These are phyloP conservation scores for Arthrobotrys entomopaga DNA, from an alignment of 2,329 filamentous ascomycete genomes.

Conservation along the genomic window DNA sequence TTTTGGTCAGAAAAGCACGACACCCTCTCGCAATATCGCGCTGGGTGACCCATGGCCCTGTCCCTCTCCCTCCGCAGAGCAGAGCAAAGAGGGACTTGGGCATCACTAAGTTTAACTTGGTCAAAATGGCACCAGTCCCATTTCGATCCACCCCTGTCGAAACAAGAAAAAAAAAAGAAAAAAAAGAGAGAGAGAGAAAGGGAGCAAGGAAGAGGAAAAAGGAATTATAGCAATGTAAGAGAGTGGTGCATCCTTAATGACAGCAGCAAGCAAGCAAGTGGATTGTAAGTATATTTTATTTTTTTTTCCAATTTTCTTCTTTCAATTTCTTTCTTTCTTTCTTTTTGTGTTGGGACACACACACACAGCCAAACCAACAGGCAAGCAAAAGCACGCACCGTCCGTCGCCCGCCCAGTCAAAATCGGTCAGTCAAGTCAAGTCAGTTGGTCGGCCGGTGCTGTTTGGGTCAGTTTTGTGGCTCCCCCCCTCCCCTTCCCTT, in stretches of 20 bases:
- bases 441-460: too few relatives aligned
- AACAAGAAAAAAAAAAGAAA: slow-evolving; percentile 23
- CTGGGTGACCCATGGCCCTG: slow-evolving; percentile 31
- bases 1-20: slow-evolving; percentile 38
- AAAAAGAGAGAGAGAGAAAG: slow-evolving; percentile 28
- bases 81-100: slow-evolving; percentile 1
- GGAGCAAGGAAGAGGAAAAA: slow-evolving; percentile 12
- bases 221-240: neutral
- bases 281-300: neutral
- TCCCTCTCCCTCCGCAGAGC: slow-evolving; percentile 38
- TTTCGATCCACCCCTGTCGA: slow-evolving; percentile 4
- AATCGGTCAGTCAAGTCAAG: too few relatives aligned
- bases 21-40: slow-evolving; percentile 54
- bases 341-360: too few relatives aligned
- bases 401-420: neutral
- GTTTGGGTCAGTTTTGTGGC: too few relatives aligned
- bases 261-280: slow-evolving; percentile 3
- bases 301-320: too few relatives aligned
- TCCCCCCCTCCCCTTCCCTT: neutral
- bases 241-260: slow-evolving; percentile 1
- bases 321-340: too few relatives aligned
- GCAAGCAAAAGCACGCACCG: neutral
- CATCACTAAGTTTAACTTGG: slow-evolving; percentile 54
- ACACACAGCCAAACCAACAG: too few relatives aligned
- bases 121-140: slow-evolving; percentile 11